A percentile compares a stretch with the other conserved stretches of the same genome.
These are phyloP conservation scores for Planoprotostelium fungivorum DNA, from an alignment of 78 protist species.

Conservation along the genomic window DNA sequence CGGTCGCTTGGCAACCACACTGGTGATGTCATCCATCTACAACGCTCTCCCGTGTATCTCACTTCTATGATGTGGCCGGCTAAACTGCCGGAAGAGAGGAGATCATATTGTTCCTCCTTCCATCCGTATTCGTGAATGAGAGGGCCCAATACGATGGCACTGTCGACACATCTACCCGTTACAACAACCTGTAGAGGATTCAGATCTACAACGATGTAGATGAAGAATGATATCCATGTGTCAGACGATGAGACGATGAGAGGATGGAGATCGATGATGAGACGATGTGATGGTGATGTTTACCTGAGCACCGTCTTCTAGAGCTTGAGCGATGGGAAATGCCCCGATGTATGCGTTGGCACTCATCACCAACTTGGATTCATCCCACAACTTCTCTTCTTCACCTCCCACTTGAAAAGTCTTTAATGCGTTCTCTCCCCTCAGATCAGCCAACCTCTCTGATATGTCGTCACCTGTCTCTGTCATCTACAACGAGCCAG, in stretches of 20 bases:
- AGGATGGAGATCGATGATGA: not conserved
- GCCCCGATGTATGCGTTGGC: conserved; percentile 44
- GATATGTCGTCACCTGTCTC: not conserved
- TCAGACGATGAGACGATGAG: not conserved
- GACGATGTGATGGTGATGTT: conserved; percentile 8
- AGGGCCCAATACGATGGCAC: conserved; percentile 35
- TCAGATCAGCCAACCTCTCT: not conserved
- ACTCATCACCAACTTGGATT: conserved; percentile 1
- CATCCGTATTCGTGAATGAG: conserved; percentile 17
- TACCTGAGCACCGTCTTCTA: conserved; percentile 8
- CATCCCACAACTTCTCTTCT: conserved; percentile 1
- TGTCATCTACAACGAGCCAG: not conserved
- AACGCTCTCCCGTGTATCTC: no score
- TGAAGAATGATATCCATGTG: no score
- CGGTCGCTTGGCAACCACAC: conserved; percentile 26
- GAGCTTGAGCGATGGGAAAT: conserved; percentile 13
- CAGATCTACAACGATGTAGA: not conserved
- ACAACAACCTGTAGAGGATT: conserved; percentile 5
- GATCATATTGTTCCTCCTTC: conserved; percentile 16
- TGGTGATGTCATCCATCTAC: not conserved
- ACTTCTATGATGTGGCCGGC: conserved; percentile 43
- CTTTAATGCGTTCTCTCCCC: not conserved
- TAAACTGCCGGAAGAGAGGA: conserved; percentile 24
- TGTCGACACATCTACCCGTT: conserved; percentile 29
- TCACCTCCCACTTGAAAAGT: not conserved